phyloP scores from a whole-genome alignment of 495 filamentous ascomycete species.

The Penicillium pulvis region DNA sequence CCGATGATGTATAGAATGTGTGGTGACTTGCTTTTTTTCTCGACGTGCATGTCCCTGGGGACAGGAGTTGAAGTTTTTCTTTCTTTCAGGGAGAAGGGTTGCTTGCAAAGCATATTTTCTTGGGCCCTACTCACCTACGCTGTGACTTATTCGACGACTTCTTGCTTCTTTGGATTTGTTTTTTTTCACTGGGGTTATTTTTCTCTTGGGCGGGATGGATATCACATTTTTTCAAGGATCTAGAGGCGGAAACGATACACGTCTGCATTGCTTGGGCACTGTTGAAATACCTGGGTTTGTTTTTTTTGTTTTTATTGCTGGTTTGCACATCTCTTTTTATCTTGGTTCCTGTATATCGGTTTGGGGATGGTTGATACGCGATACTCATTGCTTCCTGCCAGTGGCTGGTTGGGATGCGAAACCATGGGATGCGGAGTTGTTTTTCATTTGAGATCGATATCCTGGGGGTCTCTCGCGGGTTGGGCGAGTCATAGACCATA shows the following conservation, averaged over 20 bases:
- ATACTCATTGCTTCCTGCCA: slow-evolving; percentile 39
- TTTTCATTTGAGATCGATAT: slow-evolving; percentile 38
- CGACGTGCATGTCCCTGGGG: slow-evolving; percentile 38
- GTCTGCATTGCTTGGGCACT: slow-evolving; percentile 54
- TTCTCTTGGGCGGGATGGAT: slow-evolving; percentile 42
- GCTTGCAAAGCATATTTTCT: slow-evolving; percentile 27
- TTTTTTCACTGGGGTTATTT: slow-evolving; percentile 35
- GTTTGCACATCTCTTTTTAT: slow-evolving; percentile 28
- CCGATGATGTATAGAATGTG: slow-evolving; percentile 52
- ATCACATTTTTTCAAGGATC: slow-evolving; percentile 45
- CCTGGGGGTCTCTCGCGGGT: slow-evolving; percentile 39
- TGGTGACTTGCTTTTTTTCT: slow-evolving; percentile 39
- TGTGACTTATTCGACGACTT: slow-evolving; percentile 35
- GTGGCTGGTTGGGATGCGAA: slow-evolving; percentile 41
- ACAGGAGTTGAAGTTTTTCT: slow-evolving; percentile 42
- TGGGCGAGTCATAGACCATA: slow-evolving; percentile 41
- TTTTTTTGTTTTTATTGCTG: slow-evolving; percentile 17
- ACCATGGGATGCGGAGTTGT: slow-evolving; percentile 51
- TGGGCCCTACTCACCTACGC: slow-evolving; percentile 32
- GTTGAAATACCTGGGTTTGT: slow-evolving; percentile 44
- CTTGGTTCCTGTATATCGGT: slow-evolving; percentile 48
- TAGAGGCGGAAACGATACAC: slow-evolving; percentile 59
- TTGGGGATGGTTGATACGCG: slow-evolving; percentile 39
- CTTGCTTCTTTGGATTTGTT: slow-evolving; percentile 31
- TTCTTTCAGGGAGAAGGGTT: slow-evolving; percentile 25